Base-by-base conservation (phyloP, 1,284 basidiomycete genomes). In the Ceratobasidium sp. region DNA sequence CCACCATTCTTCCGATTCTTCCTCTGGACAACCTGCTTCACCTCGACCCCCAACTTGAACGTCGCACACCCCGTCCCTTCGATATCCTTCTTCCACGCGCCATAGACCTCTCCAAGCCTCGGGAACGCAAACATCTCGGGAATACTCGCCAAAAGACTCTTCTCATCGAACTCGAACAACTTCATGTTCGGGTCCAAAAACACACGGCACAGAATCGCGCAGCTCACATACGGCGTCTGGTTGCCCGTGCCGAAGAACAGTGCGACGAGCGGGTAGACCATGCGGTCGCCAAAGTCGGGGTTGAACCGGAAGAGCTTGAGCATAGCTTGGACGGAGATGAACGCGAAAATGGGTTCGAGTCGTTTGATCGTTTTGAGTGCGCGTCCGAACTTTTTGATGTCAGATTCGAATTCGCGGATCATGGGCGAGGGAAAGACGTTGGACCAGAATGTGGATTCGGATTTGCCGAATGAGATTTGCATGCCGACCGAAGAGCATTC, bases 401-500 rank as follows among this genome's bases (percentile, higher is more conserved):
- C 90, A 28, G 80, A 81, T 77, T 79, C 84, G 81, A 85, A 89
- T 85, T 84, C 85, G 80, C 87, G 86, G 62, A 89, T 85, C 26
- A 91, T 85, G 56, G 87, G 81, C 59, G 89, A 89, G 4, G 91
- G 90, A 82, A 90, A 92, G 73, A 91, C 87, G 81, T 92, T 92
- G 74, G 88, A 88, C 91, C 91, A 93, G 82, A 92, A 92, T 28
- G 57, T 74, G 79, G 87, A 86, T 75, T 86, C 86, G 75, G 87
- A 90, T 78, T 89, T 89, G 56, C 91, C 90, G 82, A 92, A 92
- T 69, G 89, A 90, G 28, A 91, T 90, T 71, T 91, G 90, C 84
- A 92, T 88, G 44, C 87, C 89, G 64, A 92, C 90, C 75, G 88
- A 87, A 28, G 84, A 84, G 0, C 87, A 87, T 59, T 87, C 85